These are phyloP conservation scores for Eragrostis curvula DNA, from an alignment of 176 grass and related monocot genomes.

Conservation along the genomic window DNA sequence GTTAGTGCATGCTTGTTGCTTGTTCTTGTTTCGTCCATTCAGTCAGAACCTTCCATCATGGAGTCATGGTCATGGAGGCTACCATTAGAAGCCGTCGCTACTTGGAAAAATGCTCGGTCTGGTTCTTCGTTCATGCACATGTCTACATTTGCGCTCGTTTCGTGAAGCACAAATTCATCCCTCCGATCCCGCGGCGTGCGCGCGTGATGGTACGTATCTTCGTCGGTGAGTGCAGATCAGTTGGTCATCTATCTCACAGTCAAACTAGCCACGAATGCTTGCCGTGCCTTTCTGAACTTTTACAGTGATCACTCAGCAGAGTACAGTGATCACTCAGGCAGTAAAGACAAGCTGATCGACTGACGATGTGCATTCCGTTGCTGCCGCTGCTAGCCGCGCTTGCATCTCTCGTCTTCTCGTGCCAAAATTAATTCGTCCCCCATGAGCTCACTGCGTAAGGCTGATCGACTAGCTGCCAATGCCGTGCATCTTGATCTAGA, in stretches of 20 bases:
- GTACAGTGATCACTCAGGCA: background rate
- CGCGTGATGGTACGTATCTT: no score
- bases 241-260: background rate
- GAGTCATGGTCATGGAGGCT: background rate
- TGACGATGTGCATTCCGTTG: background rate
- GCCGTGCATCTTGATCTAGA: background rate
- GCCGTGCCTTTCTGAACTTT: background rate
- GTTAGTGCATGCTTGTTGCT: background rate
- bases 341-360: background rate
- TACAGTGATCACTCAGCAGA: background rate
- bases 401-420: background rate
- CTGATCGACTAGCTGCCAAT: background rate
- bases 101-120: no score
- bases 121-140: no score
- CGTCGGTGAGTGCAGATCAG: background rate
- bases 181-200: no score
- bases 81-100: background rate
- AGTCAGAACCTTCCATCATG: background rate
- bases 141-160: no score
- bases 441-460: background rate
- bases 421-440: constrained; percentile 24
- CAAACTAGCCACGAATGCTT: background rate
- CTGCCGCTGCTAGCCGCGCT: no score
- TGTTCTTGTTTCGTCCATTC: background rate
- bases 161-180: no score